phyloP scores from a whole-genome alignment of 169 alveolate genomes.

The Plasmodium yoelii region DNA sequence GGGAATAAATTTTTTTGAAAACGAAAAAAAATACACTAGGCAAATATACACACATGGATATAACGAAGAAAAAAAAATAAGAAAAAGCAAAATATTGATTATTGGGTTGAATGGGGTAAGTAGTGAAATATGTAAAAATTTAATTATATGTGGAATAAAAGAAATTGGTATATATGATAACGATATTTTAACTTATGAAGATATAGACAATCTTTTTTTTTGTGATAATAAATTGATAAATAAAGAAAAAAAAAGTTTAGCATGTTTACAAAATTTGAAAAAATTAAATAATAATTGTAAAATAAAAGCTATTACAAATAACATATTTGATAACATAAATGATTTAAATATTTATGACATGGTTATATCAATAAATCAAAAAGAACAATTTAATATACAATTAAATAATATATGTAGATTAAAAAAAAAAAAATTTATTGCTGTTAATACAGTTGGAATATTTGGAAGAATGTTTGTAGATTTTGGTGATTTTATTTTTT shows the following conservation, averaged over 20 bases:
- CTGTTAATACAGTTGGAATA: conserved; percentile 68
- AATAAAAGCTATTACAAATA: conserved; percentile 50
- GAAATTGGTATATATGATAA: conserved; percentile 72
- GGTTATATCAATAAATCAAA: conserved; percentile 46
- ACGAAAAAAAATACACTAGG: conserved; percentile 92
- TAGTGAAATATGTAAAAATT: conserved; percentile 79
- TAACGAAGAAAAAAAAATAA: conserved; percentile 97
- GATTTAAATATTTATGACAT: conserved; percentile 39
- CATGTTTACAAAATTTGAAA: conserved; percentile 41
- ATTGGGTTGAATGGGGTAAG: conserved; percentile 96
- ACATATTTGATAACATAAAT: neutral
- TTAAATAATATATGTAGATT: conserved; percentile 43
- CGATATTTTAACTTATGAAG: conserved; percentile 37
- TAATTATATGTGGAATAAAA: conserved; percentile 52
- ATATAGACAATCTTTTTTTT: conserved; percentile 48
- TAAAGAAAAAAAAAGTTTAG: conserved; percentile 56
- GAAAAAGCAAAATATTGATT: conserved; percentile 93
- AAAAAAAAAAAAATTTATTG: conserved; percentile 46
- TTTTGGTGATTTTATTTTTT: conserved; percentile 41
- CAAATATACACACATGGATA: conserved; percentile 98
- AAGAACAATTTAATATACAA: conserved; percentile 13
- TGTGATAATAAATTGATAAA: conserved; percentile 47
- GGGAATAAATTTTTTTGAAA: conserved; percentile 18
- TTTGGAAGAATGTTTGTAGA: conserved; percentile 68
- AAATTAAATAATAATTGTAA: conserved; percentile 50